These are phyloP conservation scores for Yamadazyma dendronema DNA, from an alignment of 1,139 yeast species.

Conservation along the genomic window DNA sequence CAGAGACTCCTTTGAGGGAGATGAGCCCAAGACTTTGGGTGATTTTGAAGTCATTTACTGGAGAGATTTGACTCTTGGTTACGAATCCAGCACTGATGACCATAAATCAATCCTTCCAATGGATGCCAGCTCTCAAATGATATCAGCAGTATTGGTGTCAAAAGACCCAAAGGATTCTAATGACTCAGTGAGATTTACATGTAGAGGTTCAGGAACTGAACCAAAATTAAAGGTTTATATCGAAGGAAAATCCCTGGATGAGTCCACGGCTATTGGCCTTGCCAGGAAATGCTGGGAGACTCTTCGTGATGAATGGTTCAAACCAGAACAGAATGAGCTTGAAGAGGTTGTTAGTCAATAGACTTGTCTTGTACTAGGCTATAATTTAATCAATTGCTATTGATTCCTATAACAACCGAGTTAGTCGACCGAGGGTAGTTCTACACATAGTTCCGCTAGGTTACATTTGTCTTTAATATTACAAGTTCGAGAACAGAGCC, in stretches of 20 bases:
- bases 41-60: slow-evolving; percentile 56
- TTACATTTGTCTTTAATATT: too few species aligned
- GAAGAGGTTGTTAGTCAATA: slow-evolving; percentile 27
- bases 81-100: slow-evolving; percentile 64
- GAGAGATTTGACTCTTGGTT: slow-evolving; percentile 86
- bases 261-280: slow-evolving; percentile 43
- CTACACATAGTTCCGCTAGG: too few species aligned
- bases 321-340: slow-evolving; percentile 44
- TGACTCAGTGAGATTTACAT: slow-evolving; percentile 62
- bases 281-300: slow-evolving; percentile 72
- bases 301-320: slow-evolving; percentile 57
- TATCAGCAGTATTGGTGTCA: slow-evolving; percentile 56
- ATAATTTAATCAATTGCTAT: too few species aligned
- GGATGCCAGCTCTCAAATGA: slow-evolving; percentile 80
- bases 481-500: too few species aligned
- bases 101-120: slow-evolving; percentile 64
- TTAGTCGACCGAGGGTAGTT: too few species aligned
- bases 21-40: slow-evolving; percentile 47
- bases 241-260: slow-evolving; percentile 61
- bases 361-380: too few species aligned
- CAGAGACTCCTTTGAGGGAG: slow-evolving; percentile 41
- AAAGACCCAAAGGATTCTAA: slow-evolving; percentile 11
- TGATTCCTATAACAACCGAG: too few species aligned
- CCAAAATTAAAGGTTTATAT: slow-evolving; percentile 91
- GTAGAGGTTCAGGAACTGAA: slow-evolving; percentile 95